A percentile compares a stretch with the other conserved stretches of the same genome.
phyloP scores from a whole-genome alignment of 768 basidiomycete species.

The Russula compacta region DNA sequence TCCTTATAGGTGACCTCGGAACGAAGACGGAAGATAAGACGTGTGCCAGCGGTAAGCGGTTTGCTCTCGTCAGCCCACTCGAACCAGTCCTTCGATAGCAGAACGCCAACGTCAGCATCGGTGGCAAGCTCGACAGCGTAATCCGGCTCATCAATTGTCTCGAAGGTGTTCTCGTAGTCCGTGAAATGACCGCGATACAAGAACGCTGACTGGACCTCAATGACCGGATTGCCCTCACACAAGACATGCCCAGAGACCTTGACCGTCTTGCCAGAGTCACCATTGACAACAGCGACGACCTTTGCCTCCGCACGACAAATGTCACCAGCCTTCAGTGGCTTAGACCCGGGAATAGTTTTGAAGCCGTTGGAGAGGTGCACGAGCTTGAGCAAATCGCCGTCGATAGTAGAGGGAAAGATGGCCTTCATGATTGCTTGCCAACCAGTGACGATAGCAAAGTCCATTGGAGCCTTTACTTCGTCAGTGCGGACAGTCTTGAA shows the following conservation, averaged over 20 bases:
- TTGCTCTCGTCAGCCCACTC: conserved; percentile 81
- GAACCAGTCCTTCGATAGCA: conserved; percentile 97
- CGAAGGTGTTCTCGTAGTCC: conserved; percentile 95
- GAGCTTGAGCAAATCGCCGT: conserved; percentile 91
- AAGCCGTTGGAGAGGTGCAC: conserved; percentile 98
- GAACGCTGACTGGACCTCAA: conserved; percentile 93
- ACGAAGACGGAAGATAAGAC: conserved; percentile 82
- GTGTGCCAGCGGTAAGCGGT: conserved; percentile 70
- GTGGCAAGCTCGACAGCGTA: conserved; percentile 68
- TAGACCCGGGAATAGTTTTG: conserved; percentile 72
- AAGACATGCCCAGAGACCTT: conserved; percentile 79
- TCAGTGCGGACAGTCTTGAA: conserved; percentile 74
- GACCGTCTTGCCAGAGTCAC: conserved; percentile 88
- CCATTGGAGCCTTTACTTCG: conserved; percentile 86
- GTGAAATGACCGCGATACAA: conserved; percentile 91
- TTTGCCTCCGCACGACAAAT: conserved; percentile 83
- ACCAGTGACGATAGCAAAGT: conserved; percentile 96
- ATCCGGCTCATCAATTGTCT: conserved; percentile 82
- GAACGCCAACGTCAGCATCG: conserved; percentile 78
- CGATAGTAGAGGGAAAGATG: conserved; percentile 87
- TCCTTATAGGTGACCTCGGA: conserved; percentile 89
- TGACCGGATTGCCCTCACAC: conserved; percentile 69
- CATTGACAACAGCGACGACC: conserved; percentile 84
- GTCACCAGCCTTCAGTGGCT: conserved; percentile 74
- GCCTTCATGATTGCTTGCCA: conserved; percentile 99